phyloP scores from a whole-genome alignment of 371 early-diverging fungal genomes.

The Mortierella sp. region DNA sequence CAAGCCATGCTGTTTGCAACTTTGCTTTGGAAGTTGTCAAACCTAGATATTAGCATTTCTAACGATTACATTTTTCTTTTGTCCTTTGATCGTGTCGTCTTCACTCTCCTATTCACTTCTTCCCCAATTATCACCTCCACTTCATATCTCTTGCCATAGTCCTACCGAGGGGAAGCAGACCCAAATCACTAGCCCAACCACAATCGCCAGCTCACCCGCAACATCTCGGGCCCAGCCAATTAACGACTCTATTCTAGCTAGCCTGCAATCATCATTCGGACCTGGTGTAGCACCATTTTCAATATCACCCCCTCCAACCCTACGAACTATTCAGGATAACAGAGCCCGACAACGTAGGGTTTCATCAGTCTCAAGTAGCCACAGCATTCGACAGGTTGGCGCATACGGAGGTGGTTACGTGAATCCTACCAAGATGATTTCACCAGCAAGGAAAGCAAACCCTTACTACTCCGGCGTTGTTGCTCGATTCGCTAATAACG shows the following conservation, averaged over 20 bases:
- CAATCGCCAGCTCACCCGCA: neutral
- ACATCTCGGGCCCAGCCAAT: neutral
- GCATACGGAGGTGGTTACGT: constrained; percentile 35
- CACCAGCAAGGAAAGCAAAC: constrained; percentile 51
- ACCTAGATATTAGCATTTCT: neutral
- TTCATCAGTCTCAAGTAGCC: constrained; percentile 51
- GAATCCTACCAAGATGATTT: constrained; percentile 37
- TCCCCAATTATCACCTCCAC: neutral
- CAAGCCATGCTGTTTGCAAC: too few relatives aligned
- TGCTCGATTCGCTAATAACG: constrained; percentile 42
- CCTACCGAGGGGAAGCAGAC: neutral
- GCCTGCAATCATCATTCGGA: constrained; percentile 16
- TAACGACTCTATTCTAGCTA: constrained; percentile 2
- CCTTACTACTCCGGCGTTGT: constrained; percentile 53
- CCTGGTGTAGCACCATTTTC: constrained; percentile 19
- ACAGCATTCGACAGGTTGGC: constrained; percentile 54
- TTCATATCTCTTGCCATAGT: neutral
- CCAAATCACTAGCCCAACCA: neutral
- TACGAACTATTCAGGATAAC: constrained; percentile 12
- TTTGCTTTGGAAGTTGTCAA: too few relatives aligned
- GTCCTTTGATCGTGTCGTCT: too few relatives aligned
- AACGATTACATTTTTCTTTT: neutral
- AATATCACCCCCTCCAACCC: constrained; percentile 22
- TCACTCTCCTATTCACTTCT: too few relatives aligned
- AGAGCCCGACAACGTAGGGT: constrained; percentile 52